Evolutionary conservation across 2,329 filamentous ascomycete genomes (phyloP).

Genomic region (Botryosphaeria dothidea): DNA sequence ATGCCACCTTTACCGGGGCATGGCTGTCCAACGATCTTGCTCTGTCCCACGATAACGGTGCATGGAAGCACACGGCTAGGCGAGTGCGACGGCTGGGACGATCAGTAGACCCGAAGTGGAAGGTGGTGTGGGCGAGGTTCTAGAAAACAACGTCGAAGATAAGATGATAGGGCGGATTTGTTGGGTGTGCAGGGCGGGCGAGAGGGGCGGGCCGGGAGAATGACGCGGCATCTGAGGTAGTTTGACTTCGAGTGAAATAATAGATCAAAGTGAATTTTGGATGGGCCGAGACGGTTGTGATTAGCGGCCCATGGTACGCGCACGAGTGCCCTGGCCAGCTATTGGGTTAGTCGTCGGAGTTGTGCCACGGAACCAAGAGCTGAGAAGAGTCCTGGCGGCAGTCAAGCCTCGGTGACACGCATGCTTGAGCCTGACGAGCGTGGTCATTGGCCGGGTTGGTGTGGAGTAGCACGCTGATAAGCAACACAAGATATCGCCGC

Average conservation of each 20-base stretch:
- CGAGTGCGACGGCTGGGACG: not conserved
- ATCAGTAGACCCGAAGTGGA: not conserved
- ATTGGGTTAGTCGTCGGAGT: not conserved
- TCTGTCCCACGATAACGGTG: not conserved
- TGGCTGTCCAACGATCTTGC: not conserved
- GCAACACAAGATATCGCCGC: not conserved
- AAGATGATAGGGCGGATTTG: not conserved
- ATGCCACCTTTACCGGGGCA: conserved; percentile 11
- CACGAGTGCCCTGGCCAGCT: too few species aligned
- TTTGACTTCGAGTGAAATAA: too few species aligned
- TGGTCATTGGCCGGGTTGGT: not conserved
- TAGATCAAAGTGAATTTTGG: not conserved
- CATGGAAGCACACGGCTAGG: not conserved
- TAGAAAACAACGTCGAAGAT: not conserved
- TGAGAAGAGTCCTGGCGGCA: not conserved
- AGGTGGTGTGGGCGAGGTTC: not conserved
- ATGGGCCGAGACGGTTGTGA: not conserved
- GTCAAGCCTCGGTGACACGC: not conserved
- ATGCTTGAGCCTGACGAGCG: not conserved
- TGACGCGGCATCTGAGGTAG: not conserved
- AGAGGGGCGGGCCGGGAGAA: not conserved
- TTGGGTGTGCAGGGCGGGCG: not conserved
- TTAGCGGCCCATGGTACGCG: not conserved
- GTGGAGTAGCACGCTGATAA: not conserved
- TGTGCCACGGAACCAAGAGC: not conserved